These are phyloP conservation scores for Lichtheimia ramosa DNA, from an alignment of 371 early-diverging fungal genomes.

Conservation along the genomic window DNA sequence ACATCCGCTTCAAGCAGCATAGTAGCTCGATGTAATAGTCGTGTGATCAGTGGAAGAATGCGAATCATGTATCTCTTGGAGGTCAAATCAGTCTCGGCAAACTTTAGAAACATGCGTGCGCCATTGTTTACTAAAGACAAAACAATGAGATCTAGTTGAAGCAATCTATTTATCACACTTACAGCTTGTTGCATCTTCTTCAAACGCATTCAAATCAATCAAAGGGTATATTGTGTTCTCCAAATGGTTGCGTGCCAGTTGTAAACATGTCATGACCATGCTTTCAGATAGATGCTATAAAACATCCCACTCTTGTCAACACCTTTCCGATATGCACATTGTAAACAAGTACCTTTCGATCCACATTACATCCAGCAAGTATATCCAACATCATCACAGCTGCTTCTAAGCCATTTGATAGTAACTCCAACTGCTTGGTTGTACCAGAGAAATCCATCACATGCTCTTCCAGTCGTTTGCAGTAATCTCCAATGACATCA, in stretches of 20 bases:
- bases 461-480: neutral
- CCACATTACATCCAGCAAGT: conserved; percentile 23
- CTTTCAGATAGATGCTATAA: conserved; percentile 21
- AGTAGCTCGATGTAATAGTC: conserved; percentile 24
- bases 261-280: conserved; percentile 29
- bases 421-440: neutral
- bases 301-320: neutral
- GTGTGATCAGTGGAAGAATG: conserved; percentile 24
- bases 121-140: conserved; percentile 19
- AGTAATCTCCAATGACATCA: conserved; percentile 3
- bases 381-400: conserved; percentile 30
- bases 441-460: neutral
- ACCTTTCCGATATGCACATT: neutral
- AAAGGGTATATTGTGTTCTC: conserved; percentile 41
- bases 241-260: conserved; percentile 28
- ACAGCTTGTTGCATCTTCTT: conserved; percentile 26
- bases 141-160: neutral
- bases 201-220: conserved; percentile 26
- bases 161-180: conserved; percentile 4
- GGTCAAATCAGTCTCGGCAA: conserved; percentile 16
- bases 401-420: conserved; percentile 22
- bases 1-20: conserved; percentile 26
- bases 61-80: conserved; percentile 17
- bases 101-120: conserved; percentile 16
- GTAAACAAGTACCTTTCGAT: conserved; percentile 19